Evolutionary conservation across 352 stramenopile species (phyloP).

Genomic region (Phytophthora rubi): DNA sequence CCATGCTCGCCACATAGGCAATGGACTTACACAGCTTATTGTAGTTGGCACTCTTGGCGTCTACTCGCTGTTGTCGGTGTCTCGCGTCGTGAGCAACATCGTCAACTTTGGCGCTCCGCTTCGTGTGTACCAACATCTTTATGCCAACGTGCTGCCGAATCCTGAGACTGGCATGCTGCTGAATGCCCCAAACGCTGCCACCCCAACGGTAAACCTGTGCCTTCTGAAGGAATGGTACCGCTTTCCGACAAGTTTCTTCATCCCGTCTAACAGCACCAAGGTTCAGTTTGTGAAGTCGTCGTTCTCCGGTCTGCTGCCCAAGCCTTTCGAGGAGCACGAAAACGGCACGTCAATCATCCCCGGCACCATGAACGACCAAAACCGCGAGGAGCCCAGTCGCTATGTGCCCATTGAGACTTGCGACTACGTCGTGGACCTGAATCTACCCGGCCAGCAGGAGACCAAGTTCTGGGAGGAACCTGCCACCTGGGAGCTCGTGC

Average conservation of each 20-base stretch:
- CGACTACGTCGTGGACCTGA: slow-evolving; percentile 91
- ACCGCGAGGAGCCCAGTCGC: slow-evolving; percentile 89
- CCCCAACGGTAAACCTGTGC: slow-evolving; percentile 76
- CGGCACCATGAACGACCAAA: slow-evolving; percentile 94
- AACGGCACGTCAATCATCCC: slow-evolving; percentile 70
- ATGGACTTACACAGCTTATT: slow-evolving; percentile 37
- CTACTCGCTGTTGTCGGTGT: slow-evolving; percentile 63
- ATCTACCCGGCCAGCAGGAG: slow-evolving; percentile 66
- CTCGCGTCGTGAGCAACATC: slow-evolving; percentile 68
- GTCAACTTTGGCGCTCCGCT: slow-evolving; percentile 79
- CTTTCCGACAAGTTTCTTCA: slow-evolving; percentile 96
- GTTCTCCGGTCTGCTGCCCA: slow-evolving; percentile 95
- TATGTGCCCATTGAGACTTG: slow-evolving; percentile 86
- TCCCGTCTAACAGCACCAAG: slow-evolving; percentile 82
- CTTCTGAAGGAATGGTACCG: slow-evolving; percentile 98
- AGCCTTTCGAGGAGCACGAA: slow-evolving; percentile 86
- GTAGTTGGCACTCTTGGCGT: slow-evolving; percentile 51
- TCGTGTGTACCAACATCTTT: slow-evolving; percentile 73
- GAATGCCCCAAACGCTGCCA: slow-evolving; percentile 10
- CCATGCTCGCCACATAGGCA: slow-evolving; percentile 28
- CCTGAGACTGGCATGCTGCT: slow-evolving; percentile 31
- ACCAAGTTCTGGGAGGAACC: slow-evolving; percentile 69
- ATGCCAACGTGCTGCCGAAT: slow-evolving; percentile 64
- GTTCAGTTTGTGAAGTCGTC: slow-evolving; percentile 93
- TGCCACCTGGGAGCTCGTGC: slow-evolving; percentile 56